Evolutionary conservation across 2,329 filamentous ascomycete genomes (phyloP).

Genomic region (Pseudocercospora vitis): DNA sequence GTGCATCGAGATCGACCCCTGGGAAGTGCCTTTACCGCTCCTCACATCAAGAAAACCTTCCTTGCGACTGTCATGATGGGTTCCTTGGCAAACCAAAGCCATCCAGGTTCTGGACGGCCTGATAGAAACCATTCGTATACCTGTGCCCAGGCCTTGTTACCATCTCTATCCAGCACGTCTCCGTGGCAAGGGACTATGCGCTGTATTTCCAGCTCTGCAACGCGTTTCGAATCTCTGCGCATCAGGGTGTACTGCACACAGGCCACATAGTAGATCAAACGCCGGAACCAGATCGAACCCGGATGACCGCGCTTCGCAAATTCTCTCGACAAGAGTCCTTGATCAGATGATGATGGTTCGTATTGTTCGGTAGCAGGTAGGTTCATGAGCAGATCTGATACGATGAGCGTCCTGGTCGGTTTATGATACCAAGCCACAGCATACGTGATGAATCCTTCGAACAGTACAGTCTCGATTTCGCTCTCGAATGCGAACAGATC

Average conservation of each 20-base stretch:
- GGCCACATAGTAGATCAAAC: conserved; percentile 22
- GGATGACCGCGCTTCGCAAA: conserved; percentile 17
- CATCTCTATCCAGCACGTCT: conserved; percentile 15
- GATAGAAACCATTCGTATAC: conserved; percentile 20
- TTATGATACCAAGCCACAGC: conserved; percentile 23
- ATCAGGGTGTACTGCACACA: conserved; percentile 15
- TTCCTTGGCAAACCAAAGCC: conserved; percentile 12
- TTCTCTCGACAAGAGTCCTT: conserved; percentile 10
- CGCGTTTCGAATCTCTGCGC: conserved; percentile 18
- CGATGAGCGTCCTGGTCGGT: conserved; percentile 17
- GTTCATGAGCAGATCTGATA: conserved; percentile 21
- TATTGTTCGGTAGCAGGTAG: conserved; percentile 17
- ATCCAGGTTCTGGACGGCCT: conserved; percentile 1
- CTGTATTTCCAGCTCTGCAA: conserved; percentile 18
- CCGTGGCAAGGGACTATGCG: conserved; percentile 21
- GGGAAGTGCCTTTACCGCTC: too few relatives aligned
- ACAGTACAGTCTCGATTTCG: conserved; percentile 19
- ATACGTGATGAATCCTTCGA: conserved; percentile 24
- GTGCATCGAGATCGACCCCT: too few relatives aligned
- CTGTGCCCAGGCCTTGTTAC: conserved; percentile 14
- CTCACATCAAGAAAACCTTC: conserved; percentile 19
- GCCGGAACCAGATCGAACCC: conserved; percentile 14
- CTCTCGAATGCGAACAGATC: conserved; percentile 5
- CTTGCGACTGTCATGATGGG: conserved; percentile 16
- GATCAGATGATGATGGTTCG: conserved; percentile 3